Base-by-base conservation (phyloP, 2,329 filamentous ascomycete genomes). In the Rhexocercosporidium sp. region DNA sequence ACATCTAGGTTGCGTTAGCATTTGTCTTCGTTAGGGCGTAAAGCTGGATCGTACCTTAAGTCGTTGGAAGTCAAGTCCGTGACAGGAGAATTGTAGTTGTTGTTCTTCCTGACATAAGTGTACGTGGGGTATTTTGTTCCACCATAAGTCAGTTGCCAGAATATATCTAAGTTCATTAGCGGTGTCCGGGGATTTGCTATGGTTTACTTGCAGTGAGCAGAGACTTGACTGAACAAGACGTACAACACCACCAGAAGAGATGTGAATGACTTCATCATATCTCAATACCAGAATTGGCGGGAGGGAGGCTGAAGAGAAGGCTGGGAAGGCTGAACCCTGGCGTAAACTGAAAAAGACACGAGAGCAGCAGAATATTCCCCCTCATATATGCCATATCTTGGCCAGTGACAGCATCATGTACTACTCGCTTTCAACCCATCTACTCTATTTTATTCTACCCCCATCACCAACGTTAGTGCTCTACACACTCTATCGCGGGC, bases 61-160 rank as follows among this genome's bases (percentile, higher is more conserved):
- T 74, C 73, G 57, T 64, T 72, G 11, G 69, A 71, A 14, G 66
- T 66, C 34, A 73, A 62, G 41, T 69, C 71, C 8, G 77, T 78
- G 11, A 90, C 72, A 5, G 81, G 81, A 69, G 88, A 80, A 59
- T 84, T 82, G 74, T 88, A 86, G 27, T 76, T 75, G 37, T 67
- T 73, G 53, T 76, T 76, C 39, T 78, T 78, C 20, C 80, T 77
- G 7, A 88, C 87, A 20, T 85, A 82, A 22, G 77, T 73, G 73
- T 88, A 89, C 1, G 79, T 83, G 3, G 74, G 65, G 41, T 71
- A 72, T 47, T 69, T 46, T 3, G 67, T 71, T 18, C 67, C 70
- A 16, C 61, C 68, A 59, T 73, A 56, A 0, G 69, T 74, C n/a
- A 75, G 63, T 14, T 65, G 69, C 37, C 74, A 51, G 51, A 75